A percentile compares a stretch with the other conserved stretches of the same genome.
Evolutionary conservation across 2,329 filamentous ascomycete genomes (phyloP).

Genomic region (Bipolaris victoriae): DNA sequence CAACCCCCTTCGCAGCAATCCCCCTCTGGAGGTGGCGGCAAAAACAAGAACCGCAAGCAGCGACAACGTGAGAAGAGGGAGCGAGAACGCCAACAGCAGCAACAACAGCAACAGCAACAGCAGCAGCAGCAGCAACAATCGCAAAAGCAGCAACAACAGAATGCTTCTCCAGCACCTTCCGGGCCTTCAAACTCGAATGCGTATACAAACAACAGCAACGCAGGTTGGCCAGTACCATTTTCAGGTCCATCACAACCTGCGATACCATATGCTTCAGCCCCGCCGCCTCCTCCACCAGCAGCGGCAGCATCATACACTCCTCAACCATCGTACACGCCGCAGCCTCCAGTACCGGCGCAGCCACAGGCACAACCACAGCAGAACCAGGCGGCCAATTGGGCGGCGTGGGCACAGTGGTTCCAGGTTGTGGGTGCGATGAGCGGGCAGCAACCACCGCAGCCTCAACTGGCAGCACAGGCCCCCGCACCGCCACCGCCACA

Average conservation of each 20-base stretch:
- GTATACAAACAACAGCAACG: conserved; percentile 29
- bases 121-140: conserved; percentile 19
- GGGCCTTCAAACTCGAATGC: conserved; percentile 27
- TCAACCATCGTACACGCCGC: conserved; percentile 21
- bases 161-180: conserved; percentile 28
- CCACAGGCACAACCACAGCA: conserved; percentile 22
- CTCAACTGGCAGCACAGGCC: conserved; percentile 24
- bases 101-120: conserved; percentile 20
- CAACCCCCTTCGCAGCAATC: conserved; percentile 26
- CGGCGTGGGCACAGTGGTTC: conserved; percentile 40
- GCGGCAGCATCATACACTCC: conserved; percentile 24
- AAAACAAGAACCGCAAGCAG: conserved; percentile 42
- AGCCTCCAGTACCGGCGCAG: conserved; percentile 16
- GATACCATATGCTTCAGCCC: conserved; percentile 19
- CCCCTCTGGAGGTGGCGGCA: conserved; percentile 30
- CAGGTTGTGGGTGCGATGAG: conserved; percentile 35
- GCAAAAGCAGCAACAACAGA: conserved; percentile 19
- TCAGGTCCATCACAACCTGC: conserved; percentile 26
- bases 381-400: conserved; percentile 36
- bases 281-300: conserved; percentile 26
- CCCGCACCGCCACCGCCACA: conserved; percentile 33
- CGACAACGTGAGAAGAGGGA: conserved; percentile 38
- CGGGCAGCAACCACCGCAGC: conserved; percentile 29
- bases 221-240: conserved; percentile 30
- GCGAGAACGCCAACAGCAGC: conserved; percentile 30